Evolutionary conservation across 305 asterid species (phyloP), one percentile per base, ranked within the genome.

Genomic region (Fraxinus nigra): DNA sequence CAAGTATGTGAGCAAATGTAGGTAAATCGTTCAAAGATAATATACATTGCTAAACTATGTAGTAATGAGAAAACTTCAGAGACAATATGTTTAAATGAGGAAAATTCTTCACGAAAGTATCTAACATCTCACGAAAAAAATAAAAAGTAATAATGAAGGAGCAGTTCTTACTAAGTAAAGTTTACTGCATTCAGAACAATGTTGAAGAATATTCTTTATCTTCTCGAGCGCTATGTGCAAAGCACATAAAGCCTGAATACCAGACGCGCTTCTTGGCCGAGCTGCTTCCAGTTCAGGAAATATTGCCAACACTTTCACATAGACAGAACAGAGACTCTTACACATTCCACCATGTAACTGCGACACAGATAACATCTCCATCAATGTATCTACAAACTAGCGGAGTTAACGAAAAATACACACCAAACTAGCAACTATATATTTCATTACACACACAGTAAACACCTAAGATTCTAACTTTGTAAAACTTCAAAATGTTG

Each of bases 281-380:
- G 98, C 95, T 48, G 92, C 98, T 89, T 97, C 98, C 61, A 95
- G 86, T 82, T 97, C 98, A 2, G 99, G 99, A 89, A 97, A 97
- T 79, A 97, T 89, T 16, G 90, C 85, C 92, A 97, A 86, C 82
- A 97, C 94, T 90, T 86, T 97, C 10, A 90, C 92, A 78, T 97
- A 97, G 72, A 93, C 83, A 35, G 88, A 81, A 80, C 93, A 93
- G 28, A 97, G 85, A 82, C 88, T 90, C 90, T 90, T 97, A 92
- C 99, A 94, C 99, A 95, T 94, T 84, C 92, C 98, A 32, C 93
- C 97, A 89, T 95, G 98, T 88, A 97, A 89, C 99, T 96, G 92
- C 87, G 85, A 43, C 84, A 85, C 75, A 38, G 85, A 83, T 40
- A 56, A 79, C 76, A 81, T 30, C 13, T 78, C 80, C 5, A 76